Conservation (phyloP, 2,329 filamentous ascomycete species). For the Myriosclerotinia curreyana region DNA sequence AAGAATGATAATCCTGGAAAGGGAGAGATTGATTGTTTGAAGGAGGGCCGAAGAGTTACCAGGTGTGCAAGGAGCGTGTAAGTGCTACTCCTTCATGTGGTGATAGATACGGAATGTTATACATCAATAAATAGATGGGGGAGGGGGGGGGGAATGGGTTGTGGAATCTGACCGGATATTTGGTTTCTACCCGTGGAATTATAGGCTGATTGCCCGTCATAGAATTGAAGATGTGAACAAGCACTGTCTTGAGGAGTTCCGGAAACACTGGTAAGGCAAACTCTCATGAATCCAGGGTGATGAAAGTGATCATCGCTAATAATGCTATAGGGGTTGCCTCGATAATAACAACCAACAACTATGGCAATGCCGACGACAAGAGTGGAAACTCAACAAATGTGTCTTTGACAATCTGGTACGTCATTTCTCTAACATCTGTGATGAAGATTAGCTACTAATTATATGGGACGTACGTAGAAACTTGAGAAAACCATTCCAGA, state of each 20-base stretch:
- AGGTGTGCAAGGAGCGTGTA: conserved; percentile 96
- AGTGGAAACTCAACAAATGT: conserved; percentile 91
- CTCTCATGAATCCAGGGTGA: not conserved
- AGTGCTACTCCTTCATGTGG: conserved; percentile 43
- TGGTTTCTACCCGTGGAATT: not conserved
- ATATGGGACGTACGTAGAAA: conserved; percentile 51
- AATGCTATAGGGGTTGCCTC: conserved; percentile 65
- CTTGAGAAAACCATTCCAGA: conserved; percentile 79
- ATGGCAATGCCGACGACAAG: conserved; percentile 86
- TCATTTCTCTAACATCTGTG: conserved; percentile 27
- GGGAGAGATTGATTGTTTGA: conserved; percentile 92
- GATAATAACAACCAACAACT: conserved; percentile 98
- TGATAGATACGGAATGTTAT: too few relatives aligned
- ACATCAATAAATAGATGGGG: conserved; percentile 24
- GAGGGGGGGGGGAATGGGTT: not conserved
- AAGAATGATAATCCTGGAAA: conserved; percentile 89
- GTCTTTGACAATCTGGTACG: conserved; percentile 93
- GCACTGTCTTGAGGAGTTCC: conserved; percentile 87
- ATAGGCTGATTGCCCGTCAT: conserved; percentile 23
- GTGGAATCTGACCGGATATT: not conserved
- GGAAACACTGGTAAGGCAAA: conserved; percentile 64
- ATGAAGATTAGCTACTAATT: conserved; percentile 4
- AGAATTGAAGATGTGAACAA: conserved; percentile 96
- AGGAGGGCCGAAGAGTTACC: conserved; percentile 94
- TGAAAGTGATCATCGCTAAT: not conserved